Evolutionary conservation across 148 eudicot genomes (phyloP), one percentile per base, ranked within the genome.

Genomic region (Rhododendron ovatum): DNA sequence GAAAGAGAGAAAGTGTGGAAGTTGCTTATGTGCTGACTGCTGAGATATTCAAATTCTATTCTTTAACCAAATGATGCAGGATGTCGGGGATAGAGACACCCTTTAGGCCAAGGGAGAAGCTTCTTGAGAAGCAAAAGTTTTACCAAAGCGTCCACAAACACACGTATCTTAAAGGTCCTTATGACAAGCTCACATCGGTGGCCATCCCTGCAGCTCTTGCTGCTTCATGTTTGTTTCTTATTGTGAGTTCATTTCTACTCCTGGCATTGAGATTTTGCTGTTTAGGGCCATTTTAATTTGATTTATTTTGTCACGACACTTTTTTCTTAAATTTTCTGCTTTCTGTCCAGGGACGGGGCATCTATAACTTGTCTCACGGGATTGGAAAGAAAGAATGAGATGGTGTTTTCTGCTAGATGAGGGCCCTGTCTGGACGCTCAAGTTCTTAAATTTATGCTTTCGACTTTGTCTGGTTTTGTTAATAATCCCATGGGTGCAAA

Each of bases 321-420:
- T 10, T 80, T 26, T 55, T n/a, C 57, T 48, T 48, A 6, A 50
- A 28, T 7, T 55, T 81, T 81, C 3, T 81, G 28, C 28, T 18
- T 75, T 20, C 65, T 78, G 13, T 86, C 28, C 93, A 96, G 98
- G 96, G 90, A 15, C 92, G 84, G 85, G 98, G 98, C 78, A 92
- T 96, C 91, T 95, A 94, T 85, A 96, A 96, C 84, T 93, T 96
- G 98, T 96, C 98, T 83, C 96, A 95, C 87, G 98, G 98, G 67
- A 92, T 96, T 41, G 98, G 98, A 83, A 96, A 96, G 96, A 93
- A 93, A 90, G 95, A 95, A 93, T 93, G 94, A 95, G 45, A 26
- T 47, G 88, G 45, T 48, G 59, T 35, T 41, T n/a, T 73, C 35
- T 83, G 82, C 50, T 75, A 35, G n/a, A 57, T 0, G 51, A 17